phyloP scores from a whole-genome alignment of 1,139 yeast species.

The Kazachstania sp. region DNA sequence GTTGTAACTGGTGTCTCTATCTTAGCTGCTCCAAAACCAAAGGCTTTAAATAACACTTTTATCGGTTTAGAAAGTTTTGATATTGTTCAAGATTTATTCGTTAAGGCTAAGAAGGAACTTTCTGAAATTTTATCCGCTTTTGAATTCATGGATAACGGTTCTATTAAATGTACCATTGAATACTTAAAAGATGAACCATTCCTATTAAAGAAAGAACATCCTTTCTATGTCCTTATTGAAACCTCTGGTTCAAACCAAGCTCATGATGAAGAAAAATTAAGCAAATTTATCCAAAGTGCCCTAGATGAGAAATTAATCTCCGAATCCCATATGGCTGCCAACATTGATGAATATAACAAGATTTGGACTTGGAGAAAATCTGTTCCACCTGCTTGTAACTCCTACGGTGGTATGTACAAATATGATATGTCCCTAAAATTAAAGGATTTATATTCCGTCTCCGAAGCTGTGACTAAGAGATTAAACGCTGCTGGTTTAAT shows the following conservation, averaged over 20 bases:
- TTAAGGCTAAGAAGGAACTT: conserved; percentile 66
- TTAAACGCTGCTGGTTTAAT: conserved; percentile 51
- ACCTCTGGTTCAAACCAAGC: conserved; percentile 89
- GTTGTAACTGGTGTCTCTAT: conserved; percentile 83
- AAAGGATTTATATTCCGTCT: conserved; percentile 66
- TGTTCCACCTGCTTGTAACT: conserved; percentile 80
- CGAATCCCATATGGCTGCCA: conserved; percentile 95
- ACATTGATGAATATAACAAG: conserved; percentile 71
- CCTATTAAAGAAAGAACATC: conserved; percentile 74
- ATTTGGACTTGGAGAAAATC: conserved; percentile 95
- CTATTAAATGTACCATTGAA: conserved; percentile 56
- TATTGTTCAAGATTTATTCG: conserved; percentile 72
- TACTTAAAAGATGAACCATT: conserved; percentile 47
- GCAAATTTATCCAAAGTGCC: conserved; percentile 66
- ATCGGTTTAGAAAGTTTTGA: conserved; percentile 77
- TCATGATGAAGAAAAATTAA: conserved; percentile 71
- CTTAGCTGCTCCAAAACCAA: conserved; percentile 86
- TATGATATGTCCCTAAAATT: conserved; percentile 89
- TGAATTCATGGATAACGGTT: conserved; percentile 83
- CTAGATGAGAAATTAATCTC: conserved; percentile 77
- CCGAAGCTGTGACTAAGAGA: conserved; percentile 60
- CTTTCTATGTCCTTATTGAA: conserved; percentile 85
- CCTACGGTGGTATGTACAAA: conserved; percentile 90
- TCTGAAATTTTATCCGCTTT: conserved; percentile 86
- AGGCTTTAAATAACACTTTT: conserved; percentile 79